These are phyloP conservation scores for Penicillium daleae DNA, from an alignment of 495 filamentous ascomycete species.

Conservation along the genomic window DNA sequence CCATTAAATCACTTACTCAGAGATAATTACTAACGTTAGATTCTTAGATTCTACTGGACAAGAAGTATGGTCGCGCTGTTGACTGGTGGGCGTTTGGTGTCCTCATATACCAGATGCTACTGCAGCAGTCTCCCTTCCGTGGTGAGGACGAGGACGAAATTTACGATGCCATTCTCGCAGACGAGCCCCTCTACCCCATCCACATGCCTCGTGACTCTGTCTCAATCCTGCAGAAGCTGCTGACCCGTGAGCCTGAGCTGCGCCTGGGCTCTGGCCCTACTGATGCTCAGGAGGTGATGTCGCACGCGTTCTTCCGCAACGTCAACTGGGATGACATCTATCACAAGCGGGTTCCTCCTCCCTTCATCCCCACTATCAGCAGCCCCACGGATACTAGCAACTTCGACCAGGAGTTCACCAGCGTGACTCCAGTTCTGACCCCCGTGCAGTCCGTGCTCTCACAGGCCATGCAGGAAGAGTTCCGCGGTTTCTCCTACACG, in stretches of 20 bases:
- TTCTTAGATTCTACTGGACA: slow-evolving; percentile 88
- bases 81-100: slow-evolving; percentile 99
- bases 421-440: slow-evolving; percentile 95
- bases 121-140: slow-evolving; percentile 98
- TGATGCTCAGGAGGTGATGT: slow-evolving; percentile 99
- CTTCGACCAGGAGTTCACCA: slow-evolving; percentile 98
- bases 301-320: slow-evolving; percentile 95
- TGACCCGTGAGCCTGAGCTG: slow-evolving; percentile 92
- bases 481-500: slow-evolving; percentile 97
- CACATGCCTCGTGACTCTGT: slow-evolving; percentile 99
- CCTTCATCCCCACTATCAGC: slow-evolving; percentile 86
- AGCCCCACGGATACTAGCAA: slow-evolving; percentile 97
- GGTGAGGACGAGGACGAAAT: slow-evolving; percentile 99
- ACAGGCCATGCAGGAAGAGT: slow-evolving; percentile 99
- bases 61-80: slow-evolving; percentile 97
- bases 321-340: slow-evolving; percentile 99
- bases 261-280: slow-evolving; percentile 93
- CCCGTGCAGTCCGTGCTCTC: slow-evolving; percentile 97
- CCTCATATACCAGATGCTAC: slow-evolving; percentile 98
- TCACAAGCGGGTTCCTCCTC: slow-evolving; percentile 85
- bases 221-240: slow-evolving; percentile 95
- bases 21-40: slow-evolving; percentile 20
- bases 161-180: slow-evolving; percentile 97
- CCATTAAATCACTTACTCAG: background rate
- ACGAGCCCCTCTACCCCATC: slow-evolving; percentile 97